A percentile compares a stretch with the other conserved stretches of the same genome.
phyloP scores from a whole-genome alignment of 345 rosid species.

The Eucalyptus pauciflora region DNA sequence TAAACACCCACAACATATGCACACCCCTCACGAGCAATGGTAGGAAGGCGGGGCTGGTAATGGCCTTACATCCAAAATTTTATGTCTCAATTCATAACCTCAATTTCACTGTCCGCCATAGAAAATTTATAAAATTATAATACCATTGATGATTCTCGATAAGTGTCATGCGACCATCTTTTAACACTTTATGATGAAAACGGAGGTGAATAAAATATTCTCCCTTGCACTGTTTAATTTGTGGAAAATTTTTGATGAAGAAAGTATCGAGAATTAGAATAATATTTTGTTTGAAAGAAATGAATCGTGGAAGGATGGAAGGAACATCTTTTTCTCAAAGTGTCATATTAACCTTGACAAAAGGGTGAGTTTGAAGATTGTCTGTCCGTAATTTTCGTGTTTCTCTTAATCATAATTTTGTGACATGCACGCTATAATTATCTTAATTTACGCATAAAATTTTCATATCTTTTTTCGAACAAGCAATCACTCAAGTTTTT shows the following conservation, averaged over 20 bases:
- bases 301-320: not conserved
- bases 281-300: not conserved
- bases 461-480: not conserved
- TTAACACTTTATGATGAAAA: not conserved
- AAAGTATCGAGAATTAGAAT: not conserved
- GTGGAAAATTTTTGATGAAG: not conserved
- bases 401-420: not conserved
- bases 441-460: not conserved
- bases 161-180: not conserved
- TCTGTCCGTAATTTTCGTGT: not conserved
- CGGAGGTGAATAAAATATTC: not conserved
- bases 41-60: not conserved
- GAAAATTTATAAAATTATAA: not conserved
- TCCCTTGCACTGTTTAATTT: not conserved
- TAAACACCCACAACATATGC: not conserved
- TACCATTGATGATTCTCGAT: not conserved
- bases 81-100: not conserved
- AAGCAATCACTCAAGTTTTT: not conserved
- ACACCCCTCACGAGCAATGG: not conserved
- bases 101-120: not conserved
- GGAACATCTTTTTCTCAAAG: not conserved
- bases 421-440: not conserved
- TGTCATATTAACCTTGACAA: not conserved
- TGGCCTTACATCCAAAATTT: not conserved
- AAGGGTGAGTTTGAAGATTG: not conserved